phyloP scores from a whole-genome alignment of 345 rosid genomes.

The Brassica juncea region DNA sequence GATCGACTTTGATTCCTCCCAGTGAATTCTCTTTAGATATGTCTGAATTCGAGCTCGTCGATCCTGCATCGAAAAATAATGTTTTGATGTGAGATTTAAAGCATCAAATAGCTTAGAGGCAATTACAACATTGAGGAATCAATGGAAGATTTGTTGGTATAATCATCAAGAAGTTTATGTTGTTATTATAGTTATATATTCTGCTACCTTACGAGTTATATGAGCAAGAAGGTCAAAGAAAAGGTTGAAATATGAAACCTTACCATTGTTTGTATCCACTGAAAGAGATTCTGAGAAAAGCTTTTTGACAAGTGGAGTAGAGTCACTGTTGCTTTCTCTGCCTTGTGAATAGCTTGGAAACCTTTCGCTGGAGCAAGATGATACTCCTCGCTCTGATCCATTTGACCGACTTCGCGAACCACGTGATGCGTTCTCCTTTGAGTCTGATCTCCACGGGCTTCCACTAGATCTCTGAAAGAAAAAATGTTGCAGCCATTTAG shows the following conservation, averaged over 20 bases:
- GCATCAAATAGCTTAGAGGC: neutral
- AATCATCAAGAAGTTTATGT: neutral
- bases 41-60: conserved; percentile 18
- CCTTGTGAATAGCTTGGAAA: conserved; percentile 40
- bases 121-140: neutral
- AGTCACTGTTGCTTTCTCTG: conserved; percentile 38
- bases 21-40: conserved; percentile 23
- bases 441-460: conserved; percentile 49
- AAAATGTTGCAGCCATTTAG: conserved; percentile 12
- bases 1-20: conserved; percentile 31
- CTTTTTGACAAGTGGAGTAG: conserved; percentile 46
- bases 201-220: too few species aligned
- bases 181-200: neutral
- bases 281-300: conserved; percentile 56
- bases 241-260: conserved; percentile 24
- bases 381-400: conserved; percentile 49
- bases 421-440: conserved; percentile 53
- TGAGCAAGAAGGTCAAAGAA: neutral
- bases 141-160: neutral
- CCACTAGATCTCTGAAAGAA: conserved; percentile 49
- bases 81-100: conserved; percentile 9
- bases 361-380: conserved; percentile 43
- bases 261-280: conserved; percentile 44
- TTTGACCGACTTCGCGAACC: conserved; percentile 57
- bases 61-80: conserved; percentile 43